These are phyloP conservation scores for Fusarium protoensiforme DNA, from an alignment of 2,329 filamentous ascomycete species.

Conservation along the genomic window DNA sequence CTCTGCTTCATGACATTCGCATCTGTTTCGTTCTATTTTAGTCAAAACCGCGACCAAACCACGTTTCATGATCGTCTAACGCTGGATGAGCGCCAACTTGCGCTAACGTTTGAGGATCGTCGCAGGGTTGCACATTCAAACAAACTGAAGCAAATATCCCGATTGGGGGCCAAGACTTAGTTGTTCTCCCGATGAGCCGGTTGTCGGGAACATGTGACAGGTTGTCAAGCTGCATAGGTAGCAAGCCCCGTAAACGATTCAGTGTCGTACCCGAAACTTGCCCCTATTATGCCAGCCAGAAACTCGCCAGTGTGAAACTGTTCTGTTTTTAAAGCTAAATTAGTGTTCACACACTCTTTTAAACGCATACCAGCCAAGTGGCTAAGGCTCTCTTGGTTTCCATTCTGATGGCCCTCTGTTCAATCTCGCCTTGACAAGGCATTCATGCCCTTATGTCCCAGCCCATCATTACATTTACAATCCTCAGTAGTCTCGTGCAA, in stretches of 20 bases:
- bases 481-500: neutral
- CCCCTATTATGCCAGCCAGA: neutral
- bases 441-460: neutral
- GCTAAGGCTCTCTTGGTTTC: neutral
- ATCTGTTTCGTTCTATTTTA: neutral
- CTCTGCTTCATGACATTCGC: neutral
- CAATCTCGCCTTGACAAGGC: neutral
- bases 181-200: neutral
- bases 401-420: neutral
- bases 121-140: neutral
- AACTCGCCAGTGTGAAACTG: neutral
- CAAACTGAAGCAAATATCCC: neutral
- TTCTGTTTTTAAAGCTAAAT: neutral
- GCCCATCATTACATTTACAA: neutral
- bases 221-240: neutral
- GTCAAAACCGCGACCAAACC: neutral
- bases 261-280: neutral
- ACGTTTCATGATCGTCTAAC: constrained; percentile 14
- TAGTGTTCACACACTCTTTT: neutral
- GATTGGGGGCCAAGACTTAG: neutral
- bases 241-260: neutral
- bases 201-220: neutral
- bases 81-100: neutral
- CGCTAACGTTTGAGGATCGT: constrained; percentile 21
- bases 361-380: neutral